These are phyloP conservation scores for Gnomoniopsis smithogilvyi DNA, from an alignment of 2,329 filamentous ascomycete species.

Conservation along the genomic window DNA sequence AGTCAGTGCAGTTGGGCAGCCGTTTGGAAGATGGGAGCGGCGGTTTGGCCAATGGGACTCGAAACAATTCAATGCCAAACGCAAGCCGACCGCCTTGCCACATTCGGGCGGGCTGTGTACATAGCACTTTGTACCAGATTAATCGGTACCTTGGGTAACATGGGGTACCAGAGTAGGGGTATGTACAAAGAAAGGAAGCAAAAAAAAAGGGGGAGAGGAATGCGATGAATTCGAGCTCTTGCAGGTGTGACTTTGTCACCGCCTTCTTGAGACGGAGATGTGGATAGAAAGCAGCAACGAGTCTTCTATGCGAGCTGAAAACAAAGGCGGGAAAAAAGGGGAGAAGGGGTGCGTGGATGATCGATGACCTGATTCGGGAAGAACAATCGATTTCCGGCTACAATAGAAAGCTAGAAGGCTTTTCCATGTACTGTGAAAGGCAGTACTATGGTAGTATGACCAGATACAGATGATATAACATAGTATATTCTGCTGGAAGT, in stretches of 20 bases:
- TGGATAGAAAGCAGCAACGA: too few relatives aligned
- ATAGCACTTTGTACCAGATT: background rate
- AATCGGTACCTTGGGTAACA: too few relatives aligned
- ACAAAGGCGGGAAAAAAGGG: background rate
- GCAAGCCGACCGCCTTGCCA: background rate
- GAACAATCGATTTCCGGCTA: too few relatives aligned
- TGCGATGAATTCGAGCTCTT: too few relatives aligned
- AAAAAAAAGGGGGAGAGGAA: too few relatives aligned
- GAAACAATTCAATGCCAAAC: background rate
- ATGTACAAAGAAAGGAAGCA: too few relatives aligned
- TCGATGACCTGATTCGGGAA: background rate
- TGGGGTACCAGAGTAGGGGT: too few relatives aligned
- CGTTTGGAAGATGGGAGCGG: background rate
- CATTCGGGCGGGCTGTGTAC: background rate
- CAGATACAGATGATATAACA: too few relatives aligned
- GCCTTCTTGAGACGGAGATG: too few relatives aligned
- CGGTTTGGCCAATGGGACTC: background rate
- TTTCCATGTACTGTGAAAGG: background rate
- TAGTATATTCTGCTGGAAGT: too few relatives aligned
- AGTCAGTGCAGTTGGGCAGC: background rate
- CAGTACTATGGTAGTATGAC: background rate
- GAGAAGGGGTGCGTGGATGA: background rate
- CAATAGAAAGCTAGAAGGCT: too few relatives aligned
- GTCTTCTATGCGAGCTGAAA: background rate
- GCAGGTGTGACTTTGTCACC: too few relatives aligned